Conservation (phyloP, 2,329 filamentous ascomycete genomes). For the Fusarium bactridioides region DNA sequence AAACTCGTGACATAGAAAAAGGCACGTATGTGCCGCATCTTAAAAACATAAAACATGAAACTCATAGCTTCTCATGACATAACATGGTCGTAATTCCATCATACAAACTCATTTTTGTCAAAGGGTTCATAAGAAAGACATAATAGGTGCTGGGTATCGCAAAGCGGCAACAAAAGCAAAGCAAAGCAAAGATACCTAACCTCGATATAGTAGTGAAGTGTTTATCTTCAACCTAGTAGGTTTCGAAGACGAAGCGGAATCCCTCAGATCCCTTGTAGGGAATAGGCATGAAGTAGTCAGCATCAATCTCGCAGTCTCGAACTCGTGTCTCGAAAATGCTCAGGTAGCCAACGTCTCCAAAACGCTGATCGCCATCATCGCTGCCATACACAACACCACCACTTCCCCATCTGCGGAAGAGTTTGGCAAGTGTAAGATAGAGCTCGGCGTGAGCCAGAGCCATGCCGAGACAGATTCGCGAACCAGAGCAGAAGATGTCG, state of each 20-base stretch:
- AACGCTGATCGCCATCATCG: slow-evolving; percentile 44
- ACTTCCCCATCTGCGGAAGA: slow-evolving; percentile 51
- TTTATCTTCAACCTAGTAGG: slow-evolving; percentile 23
- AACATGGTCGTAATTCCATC: slow-evolving; percentile 25
- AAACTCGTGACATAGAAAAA: slow-evolving; percentile 34
- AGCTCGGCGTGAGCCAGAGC: slow-evolving; percentile 51
- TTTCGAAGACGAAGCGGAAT: slow-evolving; percentile 46
- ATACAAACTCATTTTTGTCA: slow-evolving; percentile 22
- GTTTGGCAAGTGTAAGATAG: slow-evolving; percentile 47
- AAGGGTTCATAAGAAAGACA: slow-evolving; percentile 3
- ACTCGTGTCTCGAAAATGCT: slow-evolving; percentile 48
- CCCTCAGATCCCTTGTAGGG: slow-evolving; percentile 49
- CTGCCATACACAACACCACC: slow-evolving; percentile 43
- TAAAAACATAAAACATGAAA: slow-evolving; percentile 28
- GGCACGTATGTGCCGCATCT: slow-evolving; percentile 27
- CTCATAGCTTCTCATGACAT: slow-evolving; percentile 28
- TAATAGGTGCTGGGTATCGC: slow-evolving; percentile 22
- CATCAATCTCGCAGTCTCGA: slow-evolving; percentile 48
- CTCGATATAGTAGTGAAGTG: slow-evolving; percentile 15
- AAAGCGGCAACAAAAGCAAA: slow-evolving; percentile 5
- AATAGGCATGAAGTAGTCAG: slow-evolving; percentile 51
- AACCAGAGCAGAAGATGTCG: slow-evolving; percentile 47
- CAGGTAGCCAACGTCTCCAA: slow-evolving; percentile 46
- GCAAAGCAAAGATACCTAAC: slow-evolving; percentile 19
- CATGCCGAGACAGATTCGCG: slow-evolving; percentile 49